Base-by-base conservation (phyloP, 1,284 basidiomycete species). In the Pseudozyma flocculosa region DNA sequence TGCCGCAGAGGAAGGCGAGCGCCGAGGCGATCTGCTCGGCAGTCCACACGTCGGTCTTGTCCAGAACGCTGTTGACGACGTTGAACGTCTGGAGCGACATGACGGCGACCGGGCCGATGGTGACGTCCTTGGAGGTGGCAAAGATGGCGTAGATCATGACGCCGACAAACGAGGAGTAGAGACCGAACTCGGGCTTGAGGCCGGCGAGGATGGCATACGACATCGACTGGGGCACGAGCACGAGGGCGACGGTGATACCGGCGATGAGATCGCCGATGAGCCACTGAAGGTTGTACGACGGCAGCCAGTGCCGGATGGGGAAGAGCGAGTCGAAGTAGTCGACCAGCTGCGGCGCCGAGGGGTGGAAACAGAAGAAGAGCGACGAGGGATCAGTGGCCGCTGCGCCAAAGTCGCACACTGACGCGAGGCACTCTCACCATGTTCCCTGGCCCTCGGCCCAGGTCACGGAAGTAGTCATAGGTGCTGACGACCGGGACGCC, bases 141-240 rank as follows among this genome's bases (percentile, higher is more conserved):
- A 78, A 78, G 49, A 78, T 59, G 45, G 72, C 74, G 78, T 92
- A 91, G 61, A 87, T 82, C 61, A 88, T 80, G 18, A 88, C 88
- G 19, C 90, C 93, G 69, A 95, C 86, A 76, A 97, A 97, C 2
- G 92, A 92, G 3, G 92, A 93, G 79, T 97, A 97, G 10, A 97
- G 84, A 65, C 95, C 95, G 75, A 91, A 97, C 80, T 98, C 84
- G 2, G 89, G 81, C 1, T 86, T 82, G 13, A 98, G 85, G 0
- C 86, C 87, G 1, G 94, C 94, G 61, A 98, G 85, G 84, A 91
- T 80, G 58, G 79, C 80, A 65, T 85, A 84, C 4, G 82, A 82
- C 70, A 84, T 80, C 23, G 71, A 73, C 57, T 78, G 75, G 8
- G 75, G 75, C 15, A 78, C 75, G 18, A 78, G 47, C 24, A 78